Conservation (phyloP, 2,329 filamentous ascomycete species). For the Calonectria pauciramosa region DNA sequence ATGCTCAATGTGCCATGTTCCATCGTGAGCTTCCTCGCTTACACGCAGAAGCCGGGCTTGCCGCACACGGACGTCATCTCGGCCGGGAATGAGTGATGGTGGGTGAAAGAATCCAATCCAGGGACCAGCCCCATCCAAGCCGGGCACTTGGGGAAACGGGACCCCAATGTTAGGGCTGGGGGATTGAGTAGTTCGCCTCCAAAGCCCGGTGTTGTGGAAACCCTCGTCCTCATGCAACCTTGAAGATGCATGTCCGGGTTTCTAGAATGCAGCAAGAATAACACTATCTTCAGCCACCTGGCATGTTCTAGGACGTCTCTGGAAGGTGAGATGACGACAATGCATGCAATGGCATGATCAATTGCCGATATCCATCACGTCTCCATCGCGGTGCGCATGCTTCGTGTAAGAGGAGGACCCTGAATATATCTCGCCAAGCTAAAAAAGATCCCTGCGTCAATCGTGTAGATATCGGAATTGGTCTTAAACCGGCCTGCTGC, state of each 20-base stretch:
- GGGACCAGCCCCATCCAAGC: not conserved
- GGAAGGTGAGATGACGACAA: slow-evolving; percentile 25
- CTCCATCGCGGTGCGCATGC: not conserved
- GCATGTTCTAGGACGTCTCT: slow-evolving; percentile 1
- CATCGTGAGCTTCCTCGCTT: not conserved
- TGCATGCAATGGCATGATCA: slow-evolving; percentile 11
- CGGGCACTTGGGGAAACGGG: not conserved
- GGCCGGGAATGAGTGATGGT: not conserved
- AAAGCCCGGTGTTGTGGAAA: slow-evolving; percentile 17
- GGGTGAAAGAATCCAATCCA: not conserved
- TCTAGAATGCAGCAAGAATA: slow-evolving; percentile 33
- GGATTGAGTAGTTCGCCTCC: slow-evolving; percentile 20
- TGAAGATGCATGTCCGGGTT: slow-evolving; percentile 15
- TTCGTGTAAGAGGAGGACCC: not conserved
- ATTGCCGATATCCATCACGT: slow-evolving; percentile 24
- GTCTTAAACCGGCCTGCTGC: not conserved
- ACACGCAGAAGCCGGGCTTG: slow-evolving; percentile 5
- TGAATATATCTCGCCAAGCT: slow-evolving; percentile 19
- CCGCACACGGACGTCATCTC: slow-evolving; percentile 20
- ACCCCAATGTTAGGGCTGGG: slow-evolving; percentile 3
- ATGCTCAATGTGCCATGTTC: not conserved
- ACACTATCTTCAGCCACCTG: slow-evolving; percentile 16
- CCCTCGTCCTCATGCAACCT: slow-evolving; percentile 20
- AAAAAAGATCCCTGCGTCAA: slow-evolving; percentile 12
- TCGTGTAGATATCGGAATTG: slow-evolving; percentile 20